phyloP scores from a whole-genome alignment of 345 rosid species.

The Aquilaria yunnanensis region DNA sequence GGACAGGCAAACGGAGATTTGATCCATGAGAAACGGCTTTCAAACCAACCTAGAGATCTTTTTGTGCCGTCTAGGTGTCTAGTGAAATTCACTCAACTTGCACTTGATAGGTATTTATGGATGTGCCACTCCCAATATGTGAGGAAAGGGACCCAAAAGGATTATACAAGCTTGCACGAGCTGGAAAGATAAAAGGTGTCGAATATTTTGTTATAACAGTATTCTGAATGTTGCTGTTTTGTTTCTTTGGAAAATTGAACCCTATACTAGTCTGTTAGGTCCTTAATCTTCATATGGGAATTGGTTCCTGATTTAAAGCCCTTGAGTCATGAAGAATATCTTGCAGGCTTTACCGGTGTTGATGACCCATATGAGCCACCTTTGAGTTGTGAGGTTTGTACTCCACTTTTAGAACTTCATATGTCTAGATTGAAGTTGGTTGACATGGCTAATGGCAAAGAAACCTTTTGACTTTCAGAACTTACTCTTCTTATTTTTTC shows the following conservation, averaged over 20 bases:
- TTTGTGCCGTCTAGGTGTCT: constrained; percentile 5
- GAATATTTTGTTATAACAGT: constrained; percentile 7
- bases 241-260: not conserved
- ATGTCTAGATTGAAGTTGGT: not conserved
- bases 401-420: not conserved
- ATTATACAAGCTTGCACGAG: constrained; percentile 82
- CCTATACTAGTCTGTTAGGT: not conserved
- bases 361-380: constrained; percentile 83
- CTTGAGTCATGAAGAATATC: not conserved
- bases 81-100: constrained; percentile 7
- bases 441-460: no score
- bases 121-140: constrained; percentile 62
- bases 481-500: no score
- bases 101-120: constrained; percentile 56
- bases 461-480: no score
- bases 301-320: constrained; percentile 4
- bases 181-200: constrained; percentile 77
- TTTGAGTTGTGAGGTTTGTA: constrained; percentile 49
- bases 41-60: constrained; percentile 1
- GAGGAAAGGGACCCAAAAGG: constrained; percentile 89
- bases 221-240: constrained; percentile 3
- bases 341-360: constrained; percentile 67
- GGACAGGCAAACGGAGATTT: not conserved
- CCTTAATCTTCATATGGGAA: not conserved
- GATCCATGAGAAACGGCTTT: not conserved